A percentile compares a stretch with the other conserved stretches of the same genome.
Conservation (phyloP, 805 yeast species). For the Starmerella apis region DNA sequence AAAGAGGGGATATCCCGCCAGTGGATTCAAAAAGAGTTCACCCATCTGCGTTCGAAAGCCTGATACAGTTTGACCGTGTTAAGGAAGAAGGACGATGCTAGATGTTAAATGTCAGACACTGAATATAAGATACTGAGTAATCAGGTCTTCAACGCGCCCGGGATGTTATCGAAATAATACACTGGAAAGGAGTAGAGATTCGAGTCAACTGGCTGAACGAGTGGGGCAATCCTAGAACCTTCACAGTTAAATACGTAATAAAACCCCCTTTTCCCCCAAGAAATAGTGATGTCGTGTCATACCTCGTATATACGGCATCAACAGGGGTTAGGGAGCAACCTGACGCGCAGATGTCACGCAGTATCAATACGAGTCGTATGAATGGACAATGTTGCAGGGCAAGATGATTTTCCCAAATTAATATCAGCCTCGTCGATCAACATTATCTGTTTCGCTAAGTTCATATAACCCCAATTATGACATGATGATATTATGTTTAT, state of each 20-base stretch:
- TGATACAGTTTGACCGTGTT: not conserved
- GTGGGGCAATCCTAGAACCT: too few species aligned
- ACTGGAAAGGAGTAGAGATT: too few species aligned
- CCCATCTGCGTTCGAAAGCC: not conserved
- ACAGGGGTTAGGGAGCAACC: not conserved
- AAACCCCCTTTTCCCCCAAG: too few species aligned
- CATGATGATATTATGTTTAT: too few species aligned
- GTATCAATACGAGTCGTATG: not conserved
- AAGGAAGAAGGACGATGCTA: not conserved
- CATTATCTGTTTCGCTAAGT: too few species aligned
- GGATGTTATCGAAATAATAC: not conserved
- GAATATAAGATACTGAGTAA: not conserved
- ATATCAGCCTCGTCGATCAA: not conserved
- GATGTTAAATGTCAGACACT: too few species aligned
- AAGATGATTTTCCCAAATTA: not conserved
- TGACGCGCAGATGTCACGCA: not conserved
- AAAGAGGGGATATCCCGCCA: constrained; percentile 9
- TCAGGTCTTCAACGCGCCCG: not conserved
- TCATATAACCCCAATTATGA: too few species aligned
- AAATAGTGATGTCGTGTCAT: not conserved
- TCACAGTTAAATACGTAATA: too few species aligned
- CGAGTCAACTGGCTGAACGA: too few species aligned
- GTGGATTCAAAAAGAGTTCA: not conserved
- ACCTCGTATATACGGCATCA: not conserved
- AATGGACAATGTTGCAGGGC: not conserved